Conservation (phyloP, 1,139 yeast genomes). For the Diutina sp. region DNA sequence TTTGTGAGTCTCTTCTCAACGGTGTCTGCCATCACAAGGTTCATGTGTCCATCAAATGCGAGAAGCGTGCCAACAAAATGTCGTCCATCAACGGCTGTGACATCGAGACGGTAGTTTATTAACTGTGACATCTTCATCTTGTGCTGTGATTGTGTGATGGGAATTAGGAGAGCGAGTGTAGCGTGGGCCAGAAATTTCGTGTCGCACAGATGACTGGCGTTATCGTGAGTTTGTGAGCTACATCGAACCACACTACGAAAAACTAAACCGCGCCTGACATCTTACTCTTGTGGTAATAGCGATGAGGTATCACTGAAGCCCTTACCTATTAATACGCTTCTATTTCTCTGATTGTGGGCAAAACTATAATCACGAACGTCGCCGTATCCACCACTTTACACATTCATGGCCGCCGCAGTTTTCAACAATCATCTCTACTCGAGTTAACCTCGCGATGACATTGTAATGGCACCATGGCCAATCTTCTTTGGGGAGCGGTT, state of each 20-base stretch:
- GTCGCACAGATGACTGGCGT: background rate
- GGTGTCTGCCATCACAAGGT: constrained; percentile 72
- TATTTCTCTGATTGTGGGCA: no score
- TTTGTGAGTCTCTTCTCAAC: constrained; percentile 73
- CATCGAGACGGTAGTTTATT: constrained; percentile 60
- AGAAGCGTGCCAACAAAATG: constrained; percentile 67
- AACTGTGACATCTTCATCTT: constrained; percentile 44
- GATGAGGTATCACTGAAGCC: no score
- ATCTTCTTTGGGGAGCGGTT: no score
- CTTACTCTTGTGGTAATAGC: no score
- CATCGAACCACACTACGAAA: background rate
- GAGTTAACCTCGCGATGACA: no score
- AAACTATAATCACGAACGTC: no score
- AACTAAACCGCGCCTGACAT: background rate
- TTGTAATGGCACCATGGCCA: no score
- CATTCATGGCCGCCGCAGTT: no score
- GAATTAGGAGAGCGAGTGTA: background rate
- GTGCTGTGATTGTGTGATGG: background rate
- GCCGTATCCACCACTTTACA: no score
- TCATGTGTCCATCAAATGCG: constrained; percentile 86
- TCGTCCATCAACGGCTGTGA: constrained; percentile 63
- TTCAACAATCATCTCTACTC: no score
- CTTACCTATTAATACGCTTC: no score
- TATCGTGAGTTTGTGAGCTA: background rate
- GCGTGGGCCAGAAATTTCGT: background rate